Base-by-base conservation (phyloP, 768 basidiomycete species). In the Kwoniella sp. region DNA sequence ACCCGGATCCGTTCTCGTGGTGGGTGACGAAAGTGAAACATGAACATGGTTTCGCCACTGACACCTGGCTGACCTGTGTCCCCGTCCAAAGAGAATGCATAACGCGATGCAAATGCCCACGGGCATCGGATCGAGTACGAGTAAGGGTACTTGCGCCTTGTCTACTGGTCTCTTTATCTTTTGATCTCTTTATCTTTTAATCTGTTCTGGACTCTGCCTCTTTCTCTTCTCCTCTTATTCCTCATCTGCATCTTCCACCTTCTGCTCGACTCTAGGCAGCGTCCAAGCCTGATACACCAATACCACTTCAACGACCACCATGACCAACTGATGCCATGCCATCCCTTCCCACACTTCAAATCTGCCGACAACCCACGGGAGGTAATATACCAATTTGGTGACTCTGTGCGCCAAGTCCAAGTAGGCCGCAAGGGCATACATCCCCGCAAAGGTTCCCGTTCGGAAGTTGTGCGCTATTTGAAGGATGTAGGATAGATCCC, bases 211-310 rank as follows among this genome's bases (percentile, higher is more conserved):
- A 33, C 13, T 13, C 33, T 33, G 33, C 17, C 8, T 44, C 3
- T 9, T 4, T 19, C 8, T 10, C 4, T 9, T 19, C 40, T 19
- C 40, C 17, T 9, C 40, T 44, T 49, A 49, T 53, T 55, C 48
- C 22, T 62, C 52, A 25, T 67, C 58, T 6, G 49, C 58, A 19
- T 59, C 67, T 29, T 59, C 61, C 26, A 55, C 54, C 19, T 56
- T 46, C 58, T 67, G 64, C 54, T 63, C 58, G 1, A 67, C 57
- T 24, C 59, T 63, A 2, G 56, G 56, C 44, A 66, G 21, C 2
- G 44, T 64, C 60, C 47, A 56, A 25, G 68, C 68, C 40, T 70
- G 68, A 29, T 49, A 67, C 5, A 36, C 53, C 40, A 27, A 19
- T 19, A 44, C 51, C 7, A n/a, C 29, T 10, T 49, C 29, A 7